phyloP scores from a whole-genome alignment of 2,329 filamentous ascomycete genomes.

The Diplodia seriata region DNA sequence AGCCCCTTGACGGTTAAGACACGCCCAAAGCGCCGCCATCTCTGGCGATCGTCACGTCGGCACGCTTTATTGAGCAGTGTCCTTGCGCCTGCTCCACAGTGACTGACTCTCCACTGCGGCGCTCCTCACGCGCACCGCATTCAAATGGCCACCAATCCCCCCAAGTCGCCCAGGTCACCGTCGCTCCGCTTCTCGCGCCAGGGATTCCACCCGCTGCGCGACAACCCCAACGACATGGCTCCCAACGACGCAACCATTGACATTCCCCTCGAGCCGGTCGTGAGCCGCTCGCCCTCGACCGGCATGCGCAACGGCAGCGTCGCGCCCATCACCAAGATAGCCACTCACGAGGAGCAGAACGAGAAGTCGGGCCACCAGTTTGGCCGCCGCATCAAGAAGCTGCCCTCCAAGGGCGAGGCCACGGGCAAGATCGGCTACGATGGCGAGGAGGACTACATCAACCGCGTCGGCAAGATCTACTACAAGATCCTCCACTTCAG shows the following conservation, averaged over 20 bases:
- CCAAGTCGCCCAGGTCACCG: conserved; percentile 33
- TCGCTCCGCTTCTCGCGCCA: conserved; percentile 41
- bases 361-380: conserved; percentile 35
- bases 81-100: conserved; percentile 24
- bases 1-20: conserved; percentile 30
- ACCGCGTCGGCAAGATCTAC: conserved; percentile 66
- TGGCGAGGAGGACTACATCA: conserved; percentile 63
- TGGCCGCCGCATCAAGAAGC: conserved; percentile 47
- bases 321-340: conserved; percentile 42
- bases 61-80: conserved; percentile 11
- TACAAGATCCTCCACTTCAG: conserved; percentile 67
- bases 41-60: conserved; percentile 10
- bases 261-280: conserved; percentile 66
- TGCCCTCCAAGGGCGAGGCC: conserved; percentile 42
- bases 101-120: conserved; percentile 26
- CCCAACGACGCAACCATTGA: conserved; percentile 64
- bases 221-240: conserved; percentile 48
- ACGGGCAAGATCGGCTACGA: conserved; percentile 43
- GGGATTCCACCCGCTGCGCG: conserved; percentile 47
- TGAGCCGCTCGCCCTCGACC: conserved; percentile 56
- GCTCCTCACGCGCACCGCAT: conserved; percentile 16
- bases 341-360: conserved; percentile 35
- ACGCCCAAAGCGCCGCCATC: conserved; percentile 3
- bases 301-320: conserved; percentile 49
- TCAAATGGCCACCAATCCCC: conserved; percentile 37